phyloP scores from a whole-genome alignment of 2,329 filamentous ascomycete species.

The Fusarium abutilonis region DNA sequence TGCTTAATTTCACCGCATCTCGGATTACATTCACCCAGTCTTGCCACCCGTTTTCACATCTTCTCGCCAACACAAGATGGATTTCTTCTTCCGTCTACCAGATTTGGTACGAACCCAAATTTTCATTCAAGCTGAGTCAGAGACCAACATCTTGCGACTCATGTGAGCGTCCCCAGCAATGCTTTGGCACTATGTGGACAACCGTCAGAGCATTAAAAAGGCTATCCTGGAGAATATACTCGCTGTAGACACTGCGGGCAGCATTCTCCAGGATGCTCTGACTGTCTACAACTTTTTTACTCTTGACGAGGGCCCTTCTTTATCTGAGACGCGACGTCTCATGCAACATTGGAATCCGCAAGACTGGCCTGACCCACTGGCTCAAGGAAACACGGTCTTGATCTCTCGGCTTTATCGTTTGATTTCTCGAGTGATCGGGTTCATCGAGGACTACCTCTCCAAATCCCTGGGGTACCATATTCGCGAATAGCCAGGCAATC shows the following conservation, averaged over 20 bases:
- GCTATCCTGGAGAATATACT: neutral
- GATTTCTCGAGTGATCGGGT: neutral
- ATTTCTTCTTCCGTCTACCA: conserved; percentile 6
- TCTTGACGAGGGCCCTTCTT: neutral
- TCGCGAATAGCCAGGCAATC: no score
- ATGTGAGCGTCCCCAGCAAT: conserved; percentile 5
- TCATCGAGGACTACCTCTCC: conserved; percentile 2
- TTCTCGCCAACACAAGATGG: neutral
- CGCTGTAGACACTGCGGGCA: neutral
- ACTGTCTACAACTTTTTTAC: neutral
- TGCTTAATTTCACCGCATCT: no score
- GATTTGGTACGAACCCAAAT: neutral
- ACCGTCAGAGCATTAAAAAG: neutral
- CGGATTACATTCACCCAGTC: no score
- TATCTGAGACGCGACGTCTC: neutral
- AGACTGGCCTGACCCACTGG: neutral
- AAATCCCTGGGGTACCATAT: conserved; percentile 1
- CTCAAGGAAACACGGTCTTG: neutral
- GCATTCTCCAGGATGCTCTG: conserved; percentile 7
- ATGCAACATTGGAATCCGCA: neutral
- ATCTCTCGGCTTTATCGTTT: neutral
- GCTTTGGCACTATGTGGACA: neutral
- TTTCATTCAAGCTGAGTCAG: conserved; percentile 5
- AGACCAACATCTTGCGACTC: neutral
- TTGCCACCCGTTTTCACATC: no score